Evolutionary conservation across 1,284 basidiomycete species (phyloP).

Genomic region (Boletus albobrunnescens): DNA sequence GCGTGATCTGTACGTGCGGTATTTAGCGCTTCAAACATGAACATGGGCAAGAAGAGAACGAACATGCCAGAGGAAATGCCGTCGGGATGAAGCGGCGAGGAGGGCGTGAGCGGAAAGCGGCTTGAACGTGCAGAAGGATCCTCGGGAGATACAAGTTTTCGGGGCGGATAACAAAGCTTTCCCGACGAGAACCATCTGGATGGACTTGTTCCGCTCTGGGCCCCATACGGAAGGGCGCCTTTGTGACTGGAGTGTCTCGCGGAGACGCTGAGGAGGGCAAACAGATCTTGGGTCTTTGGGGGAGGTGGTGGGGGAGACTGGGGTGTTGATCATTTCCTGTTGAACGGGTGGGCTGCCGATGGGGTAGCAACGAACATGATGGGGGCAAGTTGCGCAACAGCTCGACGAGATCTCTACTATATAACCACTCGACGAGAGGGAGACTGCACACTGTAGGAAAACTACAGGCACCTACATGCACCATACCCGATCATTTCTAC

Average conservation of each 20-base stretch:
- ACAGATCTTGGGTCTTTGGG: conserved; percentile 49
- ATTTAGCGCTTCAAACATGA: conserved; percentile 57
- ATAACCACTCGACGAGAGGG: too few relatives aligned
- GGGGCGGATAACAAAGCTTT: conserved; percentile 82
- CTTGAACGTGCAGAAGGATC: conserved; percentile 73
- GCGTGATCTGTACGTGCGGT: conserved; percentile 61
- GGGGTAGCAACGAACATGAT: conserved; percentile 91
- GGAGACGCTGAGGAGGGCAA: conserved; percentile 54
- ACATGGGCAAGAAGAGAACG: conserved; percentile 83
- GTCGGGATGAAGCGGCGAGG: conserved; percentile 89
- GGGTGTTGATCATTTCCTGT: conserved; percentile 1
- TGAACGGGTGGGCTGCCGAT: conserved; percentile 40
- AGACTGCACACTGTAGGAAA: too few relatives aligned
- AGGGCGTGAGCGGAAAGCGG: conserved; percentile 82
- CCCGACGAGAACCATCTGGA: conserved; percentile 80
- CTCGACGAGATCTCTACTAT: conserved; percentile 82
- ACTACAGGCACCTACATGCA: conserved; percentile 37
- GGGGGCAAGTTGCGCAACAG: conserved; percentile 80
- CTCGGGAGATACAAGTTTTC: conserved; percentile 64
- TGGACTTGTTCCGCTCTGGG: conserved; percentile 64
- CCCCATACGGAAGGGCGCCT: conserved; percentile 62
- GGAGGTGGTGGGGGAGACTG: conserved; percentile 29
- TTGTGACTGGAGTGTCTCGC: conserved; percentile 59
- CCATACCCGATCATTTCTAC: conserved; percentile 81
- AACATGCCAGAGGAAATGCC: conserved; percentile 91